These are phyloP conservation scores for Stagonosporopsis vannaccii DNA, from an alignment of 2,329 filamentous ascomycete genomes.

Conservation along the genomic window DNA sequence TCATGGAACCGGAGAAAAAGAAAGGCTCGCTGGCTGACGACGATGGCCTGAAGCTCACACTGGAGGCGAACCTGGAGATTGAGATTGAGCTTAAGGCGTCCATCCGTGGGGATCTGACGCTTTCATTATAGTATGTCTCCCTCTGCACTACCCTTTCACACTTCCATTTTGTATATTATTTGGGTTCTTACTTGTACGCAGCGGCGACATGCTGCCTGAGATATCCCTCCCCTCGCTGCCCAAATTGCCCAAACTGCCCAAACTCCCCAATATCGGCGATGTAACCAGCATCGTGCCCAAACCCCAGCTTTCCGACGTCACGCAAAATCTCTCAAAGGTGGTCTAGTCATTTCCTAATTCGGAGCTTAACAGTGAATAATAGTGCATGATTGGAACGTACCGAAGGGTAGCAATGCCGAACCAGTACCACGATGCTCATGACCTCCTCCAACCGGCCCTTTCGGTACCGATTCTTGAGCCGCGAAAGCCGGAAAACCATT, in stretches of 20 bases:
- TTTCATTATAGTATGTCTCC: constrained; percentile 74
- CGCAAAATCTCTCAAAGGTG: constrained; percentile 15
- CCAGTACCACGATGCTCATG: constrained; percentile 19
- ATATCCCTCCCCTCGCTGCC: constrained; percentile 4
- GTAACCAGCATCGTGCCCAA: constrained; percentile 8
- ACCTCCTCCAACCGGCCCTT: background rate
- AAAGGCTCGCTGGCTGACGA: constrained; percentile 56
- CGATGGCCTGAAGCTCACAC: constrained; percentile 73
- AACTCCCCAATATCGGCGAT: constrained; percentile 11
- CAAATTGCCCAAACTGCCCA: constrained; percentile 8
- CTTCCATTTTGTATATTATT: background rate
- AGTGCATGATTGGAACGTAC: constrained; percentile 20
- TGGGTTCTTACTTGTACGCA: constrained; percentile 8
- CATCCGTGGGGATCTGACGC: constrained; percentile 82
- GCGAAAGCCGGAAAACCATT: constrained; percentile 8
- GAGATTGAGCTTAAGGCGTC: constrained; percentile 86
- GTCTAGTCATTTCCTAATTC: constrained; percentile 20
- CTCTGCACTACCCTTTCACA: background rate
- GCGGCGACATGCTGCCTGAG: constrained; percentile 19
- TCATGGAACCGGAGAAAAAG: constrained; percentile 52
- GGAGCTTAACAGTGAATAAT: constrained; percentile 26
- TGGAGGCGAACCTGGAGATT: constrained; percentile 82
- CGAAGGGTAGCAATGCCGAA: background rate
- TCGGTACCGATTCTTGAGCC: background rate
- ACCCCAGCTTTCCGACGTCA: constrained; percentile 11